Conservation (phyloP, 2,329 filamentous ascomycete genomes). For the Stachybotrys chlorohalonatus region DNA sequence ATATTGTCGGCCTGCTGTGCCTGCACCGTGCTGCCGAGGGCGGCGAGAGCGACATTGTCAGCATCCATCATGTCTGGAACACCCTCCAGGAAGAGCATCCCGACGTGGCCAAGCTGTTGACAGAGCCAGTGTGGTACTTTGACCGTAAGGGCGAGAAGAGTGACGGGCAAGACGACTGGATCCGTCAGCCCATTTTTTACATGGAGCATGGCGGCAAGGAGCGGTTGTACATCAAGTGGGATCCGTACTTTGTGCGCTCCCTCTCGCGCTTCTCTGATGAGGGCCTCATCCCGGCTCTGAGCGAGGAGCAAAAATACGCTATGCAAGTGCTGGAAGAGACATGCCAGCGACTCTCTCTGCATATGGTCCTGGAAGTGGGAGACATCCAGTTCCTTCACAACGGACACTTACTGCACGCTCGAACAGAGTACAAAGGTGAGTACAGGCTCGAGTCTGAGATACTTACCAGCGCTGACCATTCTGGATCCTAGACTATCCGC, state of each 20-base stretch:
- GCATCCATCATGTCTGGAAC: conserved; percentile 75
- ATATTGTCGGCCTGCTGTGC: conserved; percentile 78
- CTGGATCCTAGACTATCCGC: conserved; percentile 36
- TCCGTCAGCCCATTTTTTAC: conserved; percentile 65
- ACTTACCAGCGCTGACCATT: background rate
- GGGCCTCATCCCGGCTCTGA: conserved; percentile 66
- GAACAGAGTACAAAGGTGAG: conserved; percentile 61
- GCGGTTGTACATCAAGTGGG: conserved; percentile 60
- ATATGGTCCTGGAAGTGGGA: conserved; percentile 80
- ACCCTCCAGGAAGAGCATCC: conserved; percentile 64
- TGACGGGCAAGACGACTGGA: conserved; percentile 65
- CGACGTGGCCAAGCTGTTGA: conserved; percentile 67
- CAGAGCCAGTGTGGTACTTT: conserved; percentile 81
- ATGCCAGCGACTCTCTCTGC: conserved; percentile 61
- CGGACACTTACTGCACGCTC: conserved; percentile 68
- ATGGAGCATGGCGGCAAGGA: conserved; percentile 59
- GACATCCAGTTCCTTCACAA: conserved; percentile 85
- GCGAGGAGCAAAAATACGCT: conserved; percentile 59
- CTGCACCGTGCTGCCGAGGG: conserved; percentile 70
- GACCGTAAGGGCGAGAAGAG: conserved; percentile 82
- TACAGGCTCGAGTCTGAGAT: fast-evolving
- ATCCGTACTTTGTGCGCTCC: conserved; percentile 79
- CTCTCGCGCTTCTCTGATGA: conserved; percentile 64
- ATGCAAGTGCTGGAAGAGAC: conserved; percentile 56
- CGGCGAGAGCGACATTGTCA: conserved; percentile 75